These are phyloP conservation scores for Oryza meyeriana DNA, from an alignment of 176 grass and related monocot species.

Conservation along the genomic window DNA sequence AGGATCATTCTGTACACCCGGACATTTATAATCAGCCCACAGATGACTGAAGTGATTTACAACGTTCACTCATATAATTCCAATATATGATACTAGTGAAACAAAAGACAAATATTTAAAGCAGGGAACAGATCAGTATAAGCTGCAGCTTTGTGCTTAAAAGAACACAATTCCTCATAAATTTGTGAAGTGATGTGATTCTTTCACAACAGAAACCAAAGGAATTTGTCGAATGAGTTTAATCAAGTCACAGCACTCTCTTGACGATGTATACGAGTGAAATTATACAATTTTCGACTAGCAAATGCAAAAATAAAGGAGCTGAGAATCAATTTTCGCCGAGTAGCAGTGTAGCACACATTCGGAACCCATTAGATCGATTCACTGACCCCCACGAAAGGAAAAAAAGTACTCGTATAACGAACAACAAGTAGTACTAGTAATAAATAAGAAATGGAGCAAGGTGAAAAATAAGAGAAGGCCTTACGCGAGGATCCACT, in stretches of 20 bases:
- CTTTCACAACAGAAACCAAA: neutral
- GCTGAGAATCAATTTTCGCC: neutral
- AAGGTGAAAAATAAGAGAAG: neutral
- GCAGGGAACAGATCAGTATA: neutral
- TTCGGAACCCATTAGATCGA: neutral
- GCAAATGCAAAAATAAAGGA: neutral
- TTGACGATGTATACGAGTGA: neutral
- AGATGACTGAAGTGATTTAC: neutral
- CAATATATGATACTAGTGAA: neutral
- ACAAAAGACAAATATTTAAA: neutral
- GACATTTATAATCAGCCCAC: neutral
- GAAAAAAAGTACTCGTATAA: neutral
- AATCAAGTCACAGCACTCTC: neutral
- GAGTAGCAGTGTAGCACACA: neutral
- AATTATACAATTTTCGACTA: neutral
- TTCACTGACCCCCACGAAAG: neutral
- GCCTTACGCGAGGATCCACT: slow-evolving; percentile 91
- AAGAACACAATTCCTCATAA: neutral
- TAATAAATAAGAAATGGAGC: neutral
- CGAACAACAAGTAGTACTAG: neutral
- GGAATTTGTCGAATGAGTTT: neutral
- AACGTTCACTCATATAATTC: neutral
- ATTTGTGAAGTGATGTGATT: neutral
- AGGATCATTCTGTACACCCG: neutral
- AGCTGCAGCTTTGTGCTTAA: neutral